Evolutionary conservation across 2,329 filamentous ascomycete species (phyloP).

Genomic region (Cryoendolithus antarcticus): DNA sequence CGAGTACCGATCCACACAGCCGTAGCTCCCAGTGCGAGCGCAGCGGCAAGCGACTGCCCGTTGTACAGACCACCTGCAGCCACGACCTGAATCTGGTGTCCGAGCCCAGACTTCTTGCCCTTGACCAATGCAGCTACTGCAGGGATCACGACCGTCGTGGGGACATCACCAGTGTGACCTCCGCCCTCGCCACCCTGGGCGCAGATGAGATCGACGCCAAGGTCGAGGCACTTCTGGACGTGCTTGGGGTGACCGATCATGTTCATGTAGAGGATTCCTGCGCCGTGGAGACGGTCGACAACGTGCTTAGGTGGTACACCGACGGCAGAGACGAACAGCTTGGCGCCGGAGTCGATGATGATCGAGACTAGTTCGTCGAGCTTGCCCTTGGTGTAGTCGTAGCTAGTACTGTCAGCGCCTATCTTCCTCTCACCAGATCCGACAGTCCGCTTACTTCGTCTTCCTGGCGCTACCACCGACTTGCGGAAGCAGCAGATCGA

Average conservation of each 20-base stretch:
- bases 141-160: constrained; percentile 84
- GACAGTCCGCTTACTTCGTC: constrained; percentile 55
- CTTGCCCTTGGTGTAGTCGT: constrained; percentile 99
- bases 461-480: constrained; percentile 89
- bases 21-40: constrained; percentile 82
- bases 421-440: neutral
- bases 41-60: constrained; percentile 76
- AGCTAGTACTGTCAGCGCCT: constrained; percentile 43
- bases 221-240: constrained; percentile 85
- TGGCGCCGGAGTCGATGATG: constrained; percentile 82
- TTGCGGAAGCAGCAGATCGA: constrained; percentile 86
- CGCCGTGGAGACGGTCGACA: constrained; percentile 78
- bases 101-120: constrained; percentile 73
- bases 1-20: constrained; percentile 96
- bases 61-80: constrained; percentile 92
- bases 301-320: constrained; percentile 81
- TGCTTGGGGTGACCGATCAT: constrained; percentile 99
- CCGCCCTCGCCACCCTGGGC: constrained; percentile 96
- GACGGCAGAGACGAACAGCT: constrained; percentile 92
- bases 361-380: constrained; percentile 81
- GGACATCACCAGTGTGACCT: constrained; percentile 66
- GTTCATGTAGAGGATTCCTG: constrained; percentile 95
- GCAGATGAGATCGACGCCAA: constrained; percentile 92
- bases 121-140: constrained; percentile 73
- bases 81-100: constrained; percentile 76